A percentile compares a stretch with the other conserved stretches of the same genome.
Conservation (phyloP, 2,329 filamentous ascomycete species). For the Colletotrichum tropicale region DNA sequence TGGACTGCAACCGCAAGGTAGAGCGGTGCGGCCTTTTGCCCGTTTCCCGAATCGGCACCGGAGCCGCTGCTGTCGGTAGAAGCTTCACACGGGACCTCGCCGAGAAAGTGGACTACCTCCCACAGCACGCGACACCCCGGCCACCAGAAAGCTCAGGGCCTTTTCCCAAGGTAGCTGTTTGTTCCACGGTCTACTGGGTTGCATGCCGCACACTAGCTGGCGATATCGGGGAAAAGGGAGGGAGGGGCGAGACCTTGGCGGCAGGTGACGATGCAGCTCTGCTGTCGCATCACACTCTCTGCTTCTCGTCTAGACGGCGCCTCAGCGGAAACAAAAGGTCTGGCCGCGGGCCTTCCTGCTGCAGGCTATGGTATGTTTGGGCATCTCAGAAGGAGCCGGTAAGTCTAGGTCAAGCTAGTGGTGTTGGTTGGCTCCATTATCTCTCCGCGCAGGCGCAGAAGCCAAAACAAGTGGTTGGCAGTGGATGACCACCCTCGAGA, state of each 20-base stretch:
- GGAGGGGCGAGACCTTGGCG: not conserved
- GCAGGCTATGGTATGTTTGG: not conserved
- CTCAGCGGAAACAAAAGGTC: not conserved
- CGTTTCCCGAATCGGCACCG: not conserved
- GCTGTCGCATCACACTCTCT: not conserved
- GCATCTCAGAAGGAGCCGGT: not conserved
- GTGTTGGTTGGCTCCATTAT: not conserved
- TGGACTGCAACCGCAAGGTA: not conserved
- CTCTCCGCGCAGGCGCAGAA: not conserved
- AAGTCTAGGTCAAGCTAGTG: not conserved
- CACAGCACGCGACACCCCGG: not conserved
- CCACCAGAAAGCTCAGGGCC: not conserved
- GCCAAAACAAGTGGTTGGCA: not conserved
- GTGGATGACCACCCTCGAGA: not conserved
- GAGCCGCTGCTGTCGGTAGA: not conserved
- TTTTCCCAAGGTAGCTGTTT: not conserved
- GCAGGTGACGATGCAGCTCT: not conserved
- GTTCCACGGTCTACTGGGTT: not conserved
- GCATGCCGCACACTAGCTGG: not conserved
- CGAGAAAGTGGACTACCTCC: slow-evolving; percentile 12
- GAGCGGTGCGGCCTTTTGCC: not conserved
- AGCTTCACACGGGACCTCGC: not conserved
- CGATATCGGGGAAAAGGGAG: slow-evolving; percentile 1
- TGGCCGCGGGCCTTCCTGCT: not conserved
- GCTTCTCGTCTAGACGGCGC: not conserved